Evolutionary conservation across 805 yeast genomes (phyloP), one percentile per base, ranked within the genome.

Genomic region (Martiniozyma abietophila): DNA sequence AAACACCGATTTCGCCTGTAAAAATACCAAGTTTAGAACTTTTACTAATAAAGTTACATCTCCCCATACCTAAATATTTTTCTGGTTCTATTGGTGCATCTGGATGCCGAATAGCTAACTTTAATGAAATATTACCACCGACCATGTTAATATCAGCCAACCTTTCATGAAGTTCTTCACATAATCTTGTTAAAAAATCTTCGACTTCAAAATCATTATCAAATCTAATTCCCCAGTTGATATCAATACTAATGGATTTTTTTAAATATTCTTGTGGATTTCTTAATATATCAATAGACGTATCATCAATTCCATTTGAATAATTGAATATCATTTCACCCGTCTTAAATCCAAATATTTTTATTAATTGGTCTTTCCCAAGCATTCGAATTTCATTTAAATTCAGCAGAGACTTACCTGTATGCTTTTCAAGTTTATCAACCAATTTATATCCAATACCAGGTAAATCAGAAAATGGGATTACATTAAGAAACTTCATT

Each of bases 151-250:
- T 46, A 12, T 60, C 64, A 2, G 54, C 40, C 36, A 86, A 49
- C 34, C 94, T 63, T 0, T 55, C 41, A 32, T 67, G 58, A 32
- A 92, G 49, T 47, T 85, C 95, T 20, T 58, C 55, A 1, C 80
- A 62, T 31, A 86, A 56, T 14, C 69, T 58, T 23, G 63, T 58
- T 8, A 84, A 49, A 48, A 89, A 92, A 4, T 36, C 44, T 41
- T 80, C 88, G 17, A 80, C 71, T 49, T 89, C 84, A 0, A 56
- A 52, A 20, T 69, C 61, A 1, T 60, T 61, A 21, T 74, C 69
- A 43, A 88, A 80, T 31, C 97, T 52, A 1, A 89, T 81, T 0
- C 96, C 97, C 79, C 85, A 89, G 42, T 85, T 83, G 18, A 89
- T 79, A 50, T 89, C 97, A 4, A 86, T 80, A 0, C 95, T 84